Evolutionary conservation across 1,284 basidiomycete genomes (phyloP), one percentile per base, ranked within the genome.

Genomic region (Moesziomyces parantarcticus): DNA sequence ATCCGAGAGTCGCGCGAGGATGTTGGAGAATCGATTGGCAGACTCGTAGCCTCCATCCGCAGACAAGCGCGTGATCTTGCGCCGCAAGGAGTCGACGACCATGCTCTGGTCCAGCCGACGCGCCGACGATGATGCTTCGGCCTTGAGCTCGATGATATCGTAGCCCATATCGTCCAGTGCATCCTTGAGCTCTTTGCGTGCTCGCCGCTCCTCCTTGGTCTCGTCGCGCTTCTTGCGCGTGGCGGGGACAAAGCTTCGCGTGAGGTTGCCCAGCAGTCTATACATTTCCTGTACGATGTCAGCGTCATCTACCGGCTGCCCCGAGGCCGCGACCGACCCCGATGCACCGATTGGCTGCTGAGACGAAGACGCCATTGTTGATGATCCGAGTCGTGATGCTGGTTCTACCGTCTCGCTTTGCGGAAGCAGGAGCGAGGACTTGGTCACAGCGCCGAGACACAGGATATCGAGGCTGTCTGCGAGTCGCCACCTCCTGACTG

Each of bases 11-110:
- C 69, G 40, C 9, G 63, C 53, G 7, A 76, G 26, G 20, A 65
- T 50, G 47, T 59, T 66, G 34, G 72, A 55, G 29, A 69, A 68
- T 2, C 66, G 61, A 16, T 54, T 68, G 13, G 60, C 47, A 10
- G 70, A 63, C 20, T 73, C 66, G 51, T 76, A 72, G 5, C 74
- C 74, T 40, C 74, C 74, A 18, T 76, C 74, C 3, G 70, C 66
- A 18, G 69, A 72, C 40, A 67, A 18, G 0, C 64, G 36, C 34
- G 43, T 60, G 39, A 73, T 60, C 43, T 74, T 74, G 50, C 71
- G 61, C 26, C 58, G 61, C 25, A 74, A 57, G 36, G 62, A 60
- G 40, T 74, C 66, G 45, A 57, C 39, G 10, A 59, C 45, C 45
- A 50, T 52, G 43, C 55, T 49, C 23, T 65, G 61, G 46, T 58